Conservation (phyloP, 2,329 filamentous ascomycete species). For the Thielaviopsis populi region DNA sequence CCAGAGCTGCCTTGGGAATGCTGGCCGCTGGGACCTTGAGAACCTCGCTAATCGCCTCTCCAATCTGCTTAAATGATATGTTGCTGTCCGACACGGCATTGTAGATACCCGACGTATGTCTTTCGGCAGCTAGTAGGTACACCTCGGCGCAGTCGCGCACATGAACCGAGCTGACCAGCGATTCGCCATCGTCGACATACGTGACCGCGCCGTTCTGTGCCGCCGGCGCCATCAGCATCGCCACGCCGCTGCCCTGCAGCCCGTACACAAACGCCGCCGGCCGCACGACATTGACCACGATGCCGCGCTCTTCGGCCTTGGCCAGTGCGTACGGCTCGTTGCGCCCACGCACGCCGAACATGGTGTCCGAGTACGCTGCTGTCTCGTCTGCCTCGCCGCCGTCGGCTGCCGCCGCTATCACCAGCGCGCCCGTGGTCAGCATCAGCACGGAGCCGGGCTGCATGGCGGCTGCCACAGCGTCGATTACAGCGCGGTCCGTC, state of each 20-base stretch:
- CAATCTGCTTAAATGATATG: slow-evolving; percentile 23
- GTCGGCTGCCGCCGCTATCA: slow-evolving; percentile 19
- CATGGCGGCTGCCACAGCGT: slow-evolving; percentile 26
- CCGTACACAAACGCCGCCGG: slow-evolving; percentile 33
- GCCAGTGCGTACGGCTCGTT: slow-evolving; percentile 24
- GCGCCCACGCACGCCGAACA: slow-evolving; percentile 21
- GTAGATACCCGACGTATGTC: slow-evolving; percentile 25
- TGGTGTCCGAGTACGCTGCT: slow-evolving; percentile 19
- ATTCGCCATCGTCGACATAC: slow-evolving; percentile 23
- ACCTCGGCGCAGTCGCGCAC: slow-evolving; percentile 30
- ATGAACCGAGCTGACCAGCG: slow-evolving; percentile 24
- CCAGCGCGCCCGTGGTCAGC: slow-evolving; percentile 24
- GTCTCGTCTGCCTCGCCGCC: slow-evolving; percentile 22
- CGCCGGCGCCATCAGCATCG: slow-evolving; percentile 24
- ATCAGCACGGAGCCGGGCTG: slow-evolving; percentile 26
- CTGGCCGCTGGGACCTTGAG: slow-evolving; percentile 20
- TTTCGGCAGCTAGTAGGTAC: slow-evolving; percentile 27
- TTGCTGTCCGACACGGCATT: slow-evolving; percentile 24
- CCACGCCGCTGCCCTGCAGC: slow-evolving; percentile 26
- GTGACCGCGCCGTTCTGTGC: slow-evolving; percentile 21
- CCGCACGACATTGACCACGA: slow-evolving; percentile 26
- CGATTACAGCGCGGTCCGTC: slow-evolving; percentile 25
- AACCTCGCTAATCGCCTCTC: slow-evolving; percentile 20
- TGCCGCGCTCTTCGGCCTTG: slow-evolving; percentile 21
- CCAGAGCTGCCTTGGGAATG: slow-evolving; percentile 17